Evolutionary conservation across 805 yeast species (phyloP).

Genomic region (Nakazawaea populi): DNA sequence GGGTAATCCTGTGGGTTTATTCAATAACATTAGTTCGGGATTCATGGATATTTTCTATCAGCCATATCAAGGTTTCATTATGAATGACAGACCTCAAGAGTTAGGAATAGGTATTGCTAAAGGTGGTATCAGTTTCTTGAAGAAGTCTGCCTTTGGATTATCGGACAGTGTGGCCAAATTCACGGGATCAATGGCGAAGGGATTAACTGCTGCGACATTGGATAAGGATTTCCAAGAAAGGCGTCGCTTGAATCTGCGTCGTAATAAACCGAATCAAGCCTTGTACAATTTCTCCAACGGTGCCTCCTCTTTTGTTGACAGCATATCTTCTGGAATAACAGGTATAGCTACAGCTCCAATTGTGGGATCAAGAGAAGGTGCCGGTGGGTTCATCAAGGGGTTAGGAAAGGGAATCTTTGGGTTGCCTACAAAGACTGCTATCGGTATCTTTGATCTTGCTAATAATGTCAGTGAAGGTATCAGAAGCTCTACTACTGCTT

Average conservation of each 20-base stretch:
- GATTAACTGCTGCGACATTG: slow-evolving; percentile 84
- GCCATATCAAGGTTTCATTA: slow-evolving; percentile 91
- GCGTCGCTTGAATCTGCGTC: slow-evolving; percentile 66
- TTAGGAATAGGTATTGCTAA: slow-evolving; percentile 92
- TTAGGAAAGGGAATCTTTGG: slow-evolving; percentile 94
- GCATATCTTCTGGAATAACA: slow-evolving; percentile 78
- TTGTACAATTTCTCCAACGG: slow-evolving; percentile 80
- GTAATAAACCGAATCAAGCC: slow-evolving; percentile 81
- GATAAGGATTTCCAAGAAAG: slow-evolving; percentile 80
- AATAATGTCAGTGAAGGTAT: slow-evolving; percentile 92
- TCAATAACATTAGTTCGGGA: slow-evolving; percentile 90
- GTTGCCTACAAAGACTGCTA: slow-evolving; percentile 93
- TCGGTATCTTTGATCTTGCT: slow-evolving; percentile 90
- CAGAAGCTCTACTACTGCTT: slow-evolving; percentile 83
- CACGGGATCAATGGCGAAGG: slow-evolving; percentile 93
- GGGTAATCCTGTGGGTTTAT: slow-evolving; percentile 96
- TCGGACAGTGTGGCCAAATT: slow-evolving; percentile 91
- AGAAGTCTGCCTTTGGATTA: slow-evolving; percentile 91
- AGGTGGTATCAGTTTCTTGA: slow-evolving; percentile 91
- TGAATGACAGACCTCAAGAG: slow-evolving; percentile 95
- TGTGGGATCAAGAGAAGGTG: slow-evolving; percentile 87
- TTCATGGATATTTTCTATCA: slow-evolving; percentile 95
- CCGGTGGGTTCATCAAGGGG: slow-evolving; percentile 90
- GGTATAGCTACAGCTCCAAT: slow-evolving; percentile 91
- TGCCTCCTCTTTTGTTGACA: slow-evolving; percentile 83